Evolutionary conservation across 129 eudicot species (phyloP).

Genomic region (Artemisia annua): DNA sequence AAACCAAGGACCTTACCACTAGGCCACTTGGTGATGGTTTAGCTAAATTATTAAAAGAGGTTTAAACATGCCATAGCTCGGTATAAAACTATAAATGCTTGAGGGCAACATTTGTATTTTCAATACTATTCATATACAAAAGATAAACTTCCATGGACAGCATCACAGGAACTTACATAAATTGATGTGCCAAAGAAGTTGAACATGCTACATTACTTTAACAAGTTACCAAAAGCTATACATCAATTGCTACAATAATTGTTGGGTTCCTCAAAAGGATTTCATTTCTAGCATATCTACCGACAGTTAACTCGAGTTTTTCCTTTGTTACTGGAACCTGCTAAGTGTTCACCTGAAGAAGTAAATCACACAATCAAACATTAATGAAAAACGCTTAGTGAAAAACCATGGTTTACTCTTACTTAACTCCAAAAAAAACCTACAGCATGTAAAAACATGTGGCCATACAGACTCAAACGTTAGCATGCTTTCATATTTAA

Average conservation of each 20-base stretch:
- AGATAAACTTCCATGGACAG: not conserved
- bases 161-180: not conserved
- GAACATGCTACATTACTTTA: constrained; percentile 7
- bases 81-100: too few species aligned
- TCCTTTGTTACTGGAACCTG: not conserved
- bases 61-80: too few species aligned
- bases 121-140: not conserved
- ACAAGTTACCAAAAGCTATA: constrained; percentile 6
- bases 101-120: not conserved
- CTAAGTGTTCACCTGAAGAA: not conserved
- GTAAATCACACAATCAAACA: not conserved
- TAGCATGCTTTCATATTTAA: not conserved
- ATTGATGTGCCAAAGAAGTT: not conserved
- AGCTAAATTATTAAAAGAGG: too few species aligned
- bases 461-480: not conserved
- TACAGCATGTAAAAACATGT: not conserved
- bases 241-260: not conserved
- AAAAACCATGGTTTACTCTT: not conserved
- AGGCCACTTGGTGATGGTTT: too few species aligned
- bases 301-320: not conserved
- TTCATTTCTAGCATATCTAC: not conserved
- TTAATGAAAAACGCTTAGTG: not conserved
- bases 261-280: not conserved
- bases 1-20: too few species aligned
- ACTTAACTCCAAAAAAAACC: not conserved